Base-by-base conservation (phyloP, 768 basidiomycete genomes). In the Pleurotus pulmonarius region DNA sequence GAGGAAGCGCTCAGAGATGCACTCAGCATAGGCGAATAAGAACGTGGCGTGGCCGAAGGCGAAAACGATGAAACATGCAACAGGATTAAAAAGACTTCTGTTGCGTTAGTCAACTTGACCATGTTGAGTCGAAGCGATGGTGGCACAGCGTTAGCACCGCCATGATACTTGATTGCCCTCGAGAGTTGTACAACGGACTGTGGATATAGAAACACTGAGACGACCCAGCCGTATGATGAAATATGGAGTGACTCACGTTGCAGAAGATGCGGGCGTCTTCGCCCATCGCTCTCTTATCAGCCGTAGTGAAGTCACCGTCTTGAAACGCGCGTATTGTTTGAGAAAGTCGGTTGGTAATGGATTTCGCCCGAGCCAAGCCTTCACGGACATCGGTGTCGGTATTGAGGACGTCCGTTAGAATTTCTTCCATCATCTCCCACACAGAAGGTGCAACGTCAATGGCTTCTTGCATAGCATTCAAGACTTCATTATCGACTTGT, bases 11-110 rank as follows among this genome's bases (percentile, higher is more conserved):
- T 69, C 59, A 34, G 29, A 34, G 73, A 58, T 61, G 71, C 58
- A 66, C 65, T 65, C 24, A 75, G 69, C 69, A 83, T 75, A 7
- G 90, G 87, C 41, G 88, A 86, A 65, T 81, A 83, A 11, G 87
- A 75, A 39, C 83, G 75, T 40, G 73, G 58, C 7, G 80, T 79
- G 13, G 81, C 67, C 3, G 80, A 70, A 8, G 86, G 82, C 43
- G 91, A 83, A 61, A 90, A 85, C 0, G 89, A 91, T 5, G 93
- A 92, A 46, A 93, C 87, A 64, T 92, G 90, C 15, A 95, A 74
- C 47, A 96, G 75, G 61, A 92, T 90, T 48, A 90, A 86, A 63
- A 94, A 89, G 67, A 92, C 92, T 69, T 95, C 87, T 9, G 93
- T 92, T 11, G 87, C 82, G 63, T 90, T 88, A 18, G 88, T 90